Base-by-base conservation (phyloP, 495 filamentous ascomycete genomes). In the Astrothelium macrocarpum region DNA sequence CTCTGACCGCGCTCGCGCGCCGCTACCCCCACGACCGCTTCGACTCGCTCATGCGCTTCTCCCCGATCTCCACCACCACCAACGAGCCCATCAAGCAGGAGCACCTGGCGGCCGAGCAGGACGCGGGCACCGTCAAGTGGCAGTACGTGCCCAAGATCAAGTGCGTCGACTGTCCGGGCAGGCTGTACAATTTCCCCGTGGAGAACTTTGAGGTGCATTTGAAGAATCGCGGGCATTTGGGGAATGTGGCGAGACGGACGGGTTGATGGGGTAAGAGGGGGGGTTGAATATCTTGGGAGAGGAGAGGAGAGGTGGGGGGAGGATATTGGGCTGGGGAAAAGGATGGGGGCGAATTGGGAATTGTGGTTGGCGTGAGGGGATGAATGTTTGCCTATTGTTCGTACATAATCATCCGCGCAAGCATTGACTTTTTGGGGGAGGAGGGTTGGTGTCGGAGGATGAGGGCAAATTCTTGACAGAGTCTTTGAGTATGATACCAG, bases 181-280 rank as follows among this genome's bases (percentile, higher is more conserved):
- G 96, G 72, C 76, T 95, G 32, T 98, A 98, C 72, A 96, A 88
- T 0, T 85, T 81, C 70, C 90, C 91, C 0, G 87, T 91, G 12
- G 85, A 86, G n/a, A 91, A 94, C 70, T 96, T 96, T 63, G 87
- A 93, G 75, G 85, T 93, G 5, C 91, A 96, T 76, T 77, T 95
- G n/a, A 87, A 83, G 68, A 94, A 95, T 74, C 76, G 84, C 42
- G 73, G 80, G 25, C 94, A 97, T 77, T 85, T 87, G 70, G 83
- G 89, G 70, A 83, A 79, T 64, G 91, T 95, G 31, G 85, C 87
- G 71, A 75, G 77, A 65, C 77, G 87, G 65, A 62, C 75, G 36
- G 71, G 68, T 25, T 61, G 69, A 61, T 65, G 59, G n/a, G 56
- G 26, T 32, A 26, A 43, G 28, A 66, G 31, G 32, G n/a, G n/a